These are phyloP conservation scores for Incumbomyces delicatus DNA, from an alignment of 2,329 filamentous ascomycete genomes.

Conservation along the genomic window DNA sequence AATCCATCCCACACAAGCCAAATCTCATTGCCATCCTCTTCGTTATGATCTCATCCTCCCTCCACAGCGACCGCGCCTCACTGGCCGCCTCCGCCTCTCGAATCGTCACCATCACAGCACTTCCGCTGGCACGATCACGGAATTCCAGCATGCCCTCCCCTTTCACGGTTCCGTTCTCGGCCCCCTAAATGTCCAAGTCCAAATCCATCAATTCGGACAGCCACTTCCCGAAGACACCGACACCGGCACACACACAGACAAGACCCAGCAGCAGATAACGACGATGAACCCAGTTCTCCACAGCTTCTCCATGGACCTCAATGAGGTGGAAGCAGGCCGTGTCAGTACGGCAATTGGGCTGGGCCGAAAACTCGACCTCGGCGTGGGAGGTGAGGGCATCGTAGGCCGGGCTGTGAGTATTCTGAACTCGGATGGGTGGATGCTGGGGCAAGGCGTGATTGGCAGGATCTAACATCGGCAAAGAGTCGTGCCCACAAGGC, in stretches of 20 bases:
- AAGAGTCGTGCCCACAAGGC: too few relatives aligned
- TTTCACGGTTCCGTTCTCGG: neutral
- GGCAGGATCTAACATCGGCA: conserved; percentile 19
- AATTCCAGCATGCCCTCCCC: neutral
- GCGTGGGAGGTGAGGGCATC: conserved; percentile 19
- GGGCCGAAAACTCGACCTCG: conserved; percentile 13
- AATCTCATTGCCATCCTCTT: too few relatives aligned
- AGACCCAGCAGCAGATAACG: too few relatives aligned
- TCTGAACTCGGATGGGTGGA: conserved; percentile 8
- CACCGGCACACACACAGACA: neutral
- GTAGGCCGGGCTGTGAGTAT: conserved; percentile 19
- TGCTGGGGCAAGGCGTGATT: conserved; percentile 18
- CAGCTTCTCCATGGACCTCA: conserved; percentile 12
- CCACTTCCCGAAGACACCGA: neutral
- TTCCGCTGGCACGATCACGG: neutral
- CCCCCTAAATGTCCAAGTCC: conserved; percentile 4
- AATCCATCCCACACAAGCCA: conserved; percentile 14
- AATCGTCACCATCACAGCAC: neutral
- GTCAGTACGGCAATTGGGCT: neutral
- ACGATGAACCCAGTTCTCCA: conserved; percentile 15
- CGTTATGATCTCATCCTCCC: neutral
- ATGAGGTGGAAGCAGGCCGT: neutral
- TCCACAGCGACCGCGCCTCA: neutral
- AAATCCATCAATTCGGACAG: conserved; percentile 7
- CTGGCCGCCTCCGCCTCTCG: conserved; percentile 2